Conservation (phyloP, 73 alveolate species). For the Paramecium octaurelia region DNA sequence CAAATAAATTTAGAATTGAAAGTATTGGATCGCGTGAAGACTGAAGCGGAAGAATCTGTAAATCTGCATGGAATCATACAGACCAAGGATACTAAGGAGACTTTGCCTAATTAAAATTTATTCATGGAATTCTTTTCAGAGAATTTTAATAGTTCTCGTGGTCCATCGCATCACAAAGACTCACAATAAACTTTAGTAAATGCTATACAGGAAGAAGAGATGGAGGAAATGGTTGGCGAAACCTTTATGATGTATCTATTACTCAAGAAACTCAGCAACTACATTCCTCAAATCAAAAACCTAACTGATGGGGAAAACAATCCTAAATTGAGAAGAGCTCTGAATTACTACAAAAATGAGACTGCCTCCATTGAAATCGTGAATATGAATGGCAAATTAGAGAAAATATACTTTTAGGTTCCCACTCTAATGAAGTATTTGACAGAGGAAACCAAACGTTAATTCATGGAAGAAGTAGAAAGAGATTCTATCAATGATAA, state of each 20-base stretch:
- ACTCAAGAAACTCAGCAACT: not conserved
- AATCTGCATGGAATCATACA: not conserved
- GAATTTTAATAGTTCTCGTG: not conserved
- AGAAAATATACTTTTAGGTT: conserved; percentile 20
- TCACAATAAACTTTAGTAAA: not conserved
- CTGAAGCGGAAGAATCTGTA: not conserved
- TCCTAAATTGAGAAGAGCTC: conserved; percentile 26
- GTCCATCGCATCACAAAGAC: not conserved
- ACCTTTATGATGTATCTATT: conserved; percentile 20
- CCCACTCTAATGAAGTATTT: conserved; percentile 29
- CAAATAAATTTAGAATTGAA: conserved; percentile 31
- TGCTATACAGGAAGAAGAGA: not conserved
- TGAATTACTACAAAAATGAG: not conserved
- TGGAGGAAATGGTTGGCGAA: conserved; percentile 36
- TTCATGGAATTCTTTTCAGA: conserved; percentile 15
- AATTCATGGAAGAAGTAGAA: conserved; percentile 1
- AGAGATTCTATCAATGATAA: conserved; percentile 48
- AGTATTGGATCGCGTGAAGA: not conserved
- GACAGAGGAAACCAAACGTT: not conserved
- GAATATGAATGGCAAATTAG: conserved; percentile 45
- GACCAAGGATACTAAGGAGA: conserved; percentile 18
- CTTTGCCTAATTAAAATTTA: conserved; percentile 19
- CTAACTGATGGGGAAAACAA: not conserved
- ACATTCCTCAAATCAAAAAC: not conserved
- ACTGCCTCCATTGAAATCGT: conserved; percentile 45